Evolutionary conservation across 768 basidiomycete genomes (phyloP), one percentile per base, ranked within the genome.

Genomic region (Lactarius deliciosus): DNA sequence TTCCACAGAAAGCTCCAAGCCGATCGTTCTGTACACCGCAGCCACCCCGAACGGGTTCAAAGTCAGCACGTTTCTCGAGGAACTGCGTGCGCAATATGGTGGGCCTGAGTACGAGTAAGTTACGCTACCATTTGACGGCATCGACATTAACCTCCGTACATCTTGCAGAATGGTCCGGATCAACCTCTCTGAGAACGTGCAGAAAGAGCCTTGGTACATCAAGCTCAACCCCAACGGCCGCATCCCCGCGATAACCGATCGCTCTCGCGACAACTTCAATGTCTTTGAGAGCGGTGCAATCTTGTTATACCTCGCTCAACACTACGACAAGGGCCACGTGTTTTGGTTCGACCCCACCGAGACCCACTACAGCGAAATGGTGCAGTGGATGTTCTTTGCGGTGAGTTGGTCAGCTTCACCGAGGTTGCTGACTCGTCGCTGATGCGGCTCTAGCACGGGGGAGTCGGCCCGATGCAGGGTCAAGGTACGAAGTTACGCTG

Each of bases 361-460:
- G 5, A 80, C 90, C 55, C 80, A 86, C 40, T 86, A 88, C 72
- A 89, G 85, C 16, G 58, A 43, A 22, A 81, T 85, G 78, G 72
- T 92, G 28, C 92, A 92, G 73, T 96, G 92, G 94, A 86, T 94
- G 60, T 92, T 94, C 79, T 95, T 94, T 70, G 83, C 86, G 16
- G 88, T 88, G 68, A 64, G 83, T 53, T 2, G 25, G 50, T 25
- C 50, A 25, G 25, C 58, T 30, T n/a, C 47, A 8, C 34, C 45
- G 40, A 45, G 34, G 28, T 34, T 9, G 57, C 38, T 55, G 47
- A 58, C 30, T 18, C 9, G 36, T 54, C 25, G 5, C 25, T 32
- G 25, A 25, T 36, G 6, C 11, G 36, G 43, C 50, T 60, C 3
- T 73, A 91, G 87, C 90, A 92, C 73, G 91, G 90, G 1, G 91